phyloP scores from a whole-genome alignment of 2,329 filamentous ascomycete genomes.

The Davidsoniella virescens region DNA sequence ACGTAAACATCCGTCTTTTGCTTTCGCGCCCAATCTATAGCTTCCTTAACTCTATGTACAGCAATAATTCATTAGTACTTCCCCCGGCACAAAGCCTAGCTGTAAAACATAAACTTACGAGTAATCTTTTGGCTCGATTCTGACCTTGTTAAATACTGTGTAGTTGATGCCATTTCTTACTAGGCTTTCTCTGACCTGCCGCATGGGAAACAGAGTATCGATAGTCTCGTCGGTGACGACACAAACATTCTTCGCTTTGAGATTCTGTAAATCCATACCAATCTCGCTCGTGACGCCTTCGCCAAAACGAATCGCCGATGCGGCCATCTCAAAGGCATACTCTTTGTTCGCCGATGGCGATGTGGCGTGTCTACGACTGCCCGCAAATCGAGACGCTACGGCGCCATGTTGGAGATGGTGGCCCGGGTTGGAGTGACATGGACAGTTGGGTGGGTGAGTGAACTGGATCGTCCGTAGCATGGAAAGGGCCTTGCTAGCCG shows the following conservation, averaged over 20 bases:
- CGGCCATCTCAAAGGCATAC: constrained; percentile 98
- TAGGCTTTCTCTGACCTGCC: constrained; percentile 69
- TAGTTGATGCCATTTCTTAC: constrained; percentile 64
- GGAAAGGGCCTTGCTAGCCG: constrained; percentile 48
- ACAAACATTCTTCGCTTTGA: constrained; percentile 73
- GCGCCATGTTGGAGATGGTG: constrained; percentile 59
- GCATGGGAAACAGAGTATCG: constrained; percentile 70
- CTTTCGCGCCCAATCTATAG: constrained; percentile 71
- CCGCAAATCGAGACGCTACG: constrained; percentile 32
- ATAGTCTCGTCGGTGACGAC: constrained; percentile 85
- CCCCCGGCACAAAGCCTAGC: not conserved
- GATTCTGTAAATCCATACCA: constrained; percentile 91
- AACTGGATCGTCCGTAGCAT: constrained; percentile 82
- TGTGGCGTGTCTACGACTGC: constrained; percentile 39
- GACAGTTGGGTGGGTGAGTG: constrained; percentile 72
- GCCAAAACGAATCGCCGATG: constrained; percentile 85
- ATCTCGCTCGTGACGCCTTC: constrained; percentile 89
- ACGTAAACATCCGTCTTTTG: constrained; percentile 77
- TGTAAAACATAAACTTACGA: constrained; percentile 38
- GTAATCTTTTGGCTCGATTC: constrained; percentile 87
- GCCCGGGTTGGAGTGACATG: constrained; percentile 79
- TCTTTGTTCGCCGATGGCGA: constrained; percentile 60
- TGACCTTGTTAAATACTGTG: constrained; percentile 63
- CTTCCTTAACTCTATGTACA: constrained; percentile 55
- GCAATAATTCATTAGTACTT: not conserved